phyloP scores from a whole-genome alignment of 768 basidiomycete genomes.

The Lactifluus hygrophoroides region DNA sequence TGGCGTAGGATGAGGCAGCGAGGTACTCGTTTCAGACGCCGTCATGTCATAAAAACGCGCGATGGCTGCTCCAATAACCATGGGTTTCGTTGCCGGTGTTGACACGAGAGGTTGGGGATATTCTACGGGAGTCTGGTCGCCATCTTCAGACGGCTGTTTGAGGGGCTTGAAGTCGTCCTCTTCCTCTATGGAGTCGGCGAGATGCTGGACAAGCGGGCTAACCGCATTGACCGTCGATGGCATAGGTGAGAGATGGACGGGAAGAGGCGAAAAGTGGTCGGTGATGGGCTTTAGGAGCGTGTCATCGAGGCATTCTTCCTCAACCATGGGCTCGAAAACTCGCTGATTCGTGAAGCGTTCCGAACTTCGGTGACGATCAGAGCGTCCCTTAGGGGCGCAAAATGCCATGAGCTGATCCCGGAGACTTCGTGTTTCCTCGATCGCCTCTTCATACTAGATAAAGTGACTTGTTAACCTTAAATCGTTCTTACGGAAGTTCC shows the following conservation, averaged over 20 bases:
- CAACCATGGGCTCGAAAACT: conserved; percentile 14
- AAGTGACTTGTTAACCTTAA: not conserved
- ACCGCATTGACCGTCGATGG: conserved; percentile 8
- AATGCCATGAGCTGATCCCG: conserved; percentile 14
- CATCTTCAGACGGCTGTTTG: conserved; percentile 5
- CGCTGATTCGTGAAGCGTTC: conserved; percentile 4
- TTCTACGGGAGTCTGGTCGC: conserved; percentile 12
- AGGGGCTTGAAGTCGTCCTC: conserved; percentile 12
- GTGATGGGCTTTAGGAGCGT: not conserved
- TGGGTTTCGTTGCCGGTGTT: conserved; percentile 9
- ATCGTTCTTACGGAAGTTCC: not conserved
- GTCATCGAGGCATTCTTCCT: conserved; percentile 14
- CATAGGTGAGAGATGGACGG: conserved; percentile 19
- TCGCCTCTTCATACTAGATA: conserved; percentile 18
- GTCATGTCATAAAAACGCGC: conserved; percentile 18
- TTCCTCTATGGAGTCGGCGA: not conserved
- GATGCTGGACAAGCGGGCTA: conserved; percentile 15
- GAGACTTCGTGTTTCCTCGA: conserved; percentile 16
- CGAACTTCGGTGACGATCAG: conserved; percentile 11
- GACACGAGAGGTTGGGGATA: conserved; percentile 1
- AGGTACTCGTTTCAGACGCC: conserved; percentile 14
- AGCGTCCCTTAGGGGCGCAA: conserved; percentile 11
- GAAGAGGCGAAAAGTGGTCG: conserved; percentile 20
- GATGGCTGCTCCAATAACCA: conserved; percentile 12
- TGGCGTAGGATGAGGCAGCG: conserved; percentile 18